Conservation (phyloP, 176 grass and related monocot genomes). For the Calamus simplicifolius region DNA sequence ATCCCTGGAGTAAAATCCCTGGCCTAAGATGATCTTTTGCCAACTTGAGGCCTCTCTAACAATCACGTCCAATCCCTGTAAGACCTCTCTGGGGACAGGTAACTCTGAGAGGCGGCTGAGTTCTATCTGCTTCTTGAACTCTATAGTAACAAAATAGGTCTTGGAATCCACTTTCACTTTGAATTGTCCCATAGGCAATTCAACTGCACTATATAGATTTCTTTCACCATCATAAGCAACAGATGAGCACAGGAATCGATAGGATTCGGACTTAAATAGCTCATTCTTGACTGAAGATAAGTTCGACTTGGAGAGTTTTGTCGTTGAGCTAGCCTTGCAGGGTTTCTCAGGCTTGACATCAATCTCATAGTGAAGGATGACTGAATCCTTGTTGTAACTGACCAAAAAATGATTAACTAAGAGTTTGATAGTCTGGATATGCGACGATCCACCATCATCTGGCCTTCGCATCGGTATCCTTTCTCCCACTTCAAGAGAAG, state of each 20-base stretch:
- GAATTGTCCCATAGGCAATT: slow-evolving; percentile 32
- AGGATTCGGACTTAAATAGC: slow-evolving; percentile 29
- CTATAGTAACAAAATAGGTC: slow-evolving; percentile 34
- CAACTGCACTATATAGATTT: slow-evolving; percentile 36
- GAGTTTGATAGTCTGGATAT: slow-evolving; percentile 14
- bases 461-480: slow-evolving; percentile 34
- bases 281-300: slow-evolving; percentile 43
- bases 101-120: slow-evolving; percentile 35
- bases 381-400: slow-evolving; percentile 24
- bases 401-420: slow-evolving; percentile 46
- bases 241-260: slow-evolving; percentile 8
- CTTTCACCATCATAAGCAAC: slow-evolving; percentile 51
- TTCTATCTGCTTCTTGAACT: slow-evolving; percentile 39
- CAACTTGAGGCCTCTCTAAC: slow-evolving; percentile 38
- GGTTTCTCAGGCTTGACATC: slow-evolving; percentile 28
- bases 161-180: slow-evolving; percentile 23
- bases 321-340: slow-evolving; percentile 9
- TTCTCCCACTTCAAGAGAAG: too few species aligned
- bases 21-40: slow-evolving; percentile 34
- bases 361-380: slow-evolving; percentile 48
- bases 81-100: slow-evolving; percentile 50
- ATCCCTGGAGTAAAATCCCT: slow-evolving; percentile 33
- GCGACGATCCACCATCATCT: slow-evolving; percentile 31
- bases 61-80: slow-evolving; percentile 51
- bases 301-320: slow-evolving; percentile 36